Evolutionary conservation across 1,139 yeast genomes (phyloP), one percentile per base, ranked within the genome.

Genomic region (Nakaseomyces bracarensis): DNA sequence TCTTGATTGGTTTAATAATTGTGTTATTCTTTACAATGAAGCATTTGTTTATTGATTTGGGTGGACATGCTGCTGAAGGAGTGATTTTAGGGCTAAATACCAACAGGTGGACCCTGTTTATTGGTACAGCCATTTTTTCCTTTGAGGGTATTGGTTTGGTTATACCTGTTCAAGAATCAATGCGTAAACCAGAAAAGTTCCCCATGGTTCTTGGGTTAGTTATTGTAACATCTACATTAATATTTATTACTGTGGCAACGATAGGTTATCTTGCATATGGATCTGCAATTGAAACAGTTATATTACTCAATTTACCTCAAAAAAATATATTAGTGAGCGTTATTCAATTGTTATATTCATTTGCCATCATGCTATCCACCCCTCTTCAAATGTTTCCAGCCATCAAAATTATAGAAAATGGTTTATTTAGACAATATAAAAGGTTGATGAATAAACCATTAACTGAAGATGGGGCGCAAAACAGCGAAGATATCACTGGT

Each of bases 71-170:
- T 4, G 65, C 59, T 11, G 57, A 46, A 14, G 64, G 64, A 9
- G 50, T 61, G 10, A 46, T 74, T 34, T 58, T 58, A 19, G 63
- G 67, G 15, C 74, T 82, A 57, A 82, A 82, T 57, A 50, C 72
- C n/a, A 69, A 71, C 37, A 66, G 72, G 44, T 82, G 87, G 82
- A 74, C 89, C 1, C 67, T 82, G 67, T 77, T 82, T 49, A 75
- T 82, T 45, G 93, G 93, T 3, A 85, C 83, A 2, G 89, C 89
- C 0, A 85, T 82, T 16, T 82, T 84, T 46, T 79, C 91, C 1
- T 82, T 80, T 55, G 93, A 82, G 64, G 93, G 93, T 1, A 80
- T 82, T 47, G 91, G 93, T 0, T 65, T 82, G 35, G 79, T 82
- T 39, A 72, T 82, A 31, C 93, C 91, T 1, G 81, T 82, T 25